Evolutionary conservation across 176 grass and related monocot species (phyloP), one percentile per base, ranked within the genome.

Genomic region (Lolium multiflorum): DNA sequence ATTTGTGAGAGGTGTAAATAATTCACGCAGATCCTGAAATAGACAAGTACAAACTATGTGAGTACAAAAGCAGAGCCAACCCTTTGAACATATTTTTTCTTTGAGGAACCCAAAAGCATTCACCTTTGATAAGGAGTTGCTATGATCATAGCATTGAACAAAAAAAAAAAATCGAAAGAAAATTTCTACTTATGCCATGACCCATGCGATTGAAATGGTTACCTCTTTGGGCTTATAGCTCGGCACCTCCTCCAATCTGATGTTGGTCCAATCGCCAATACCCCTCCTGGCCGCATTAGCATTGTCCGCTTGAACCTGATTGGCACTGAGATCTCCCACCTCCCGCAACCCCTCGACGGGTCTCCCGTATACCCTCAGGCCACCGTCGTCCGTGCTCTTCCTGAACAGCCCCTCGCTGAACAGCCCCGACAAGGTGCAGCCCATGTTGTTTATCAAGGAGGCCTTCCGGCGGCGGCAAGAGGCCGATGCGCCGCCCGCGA

Each of bases 1-100:
- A 16, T 89, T 48, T 50, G 90, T 91, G 31, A 97, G 88, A 62
- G 92, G 90, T 77, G 63, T 80, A 83, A 94, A 89, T 39, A 85
- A 62, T 84, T 83, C 76, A 77, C 47, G 14, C 7, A 88, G 63
- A 92, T 91, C 86, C 94, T 96, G 89, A 22, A 69, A 86, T 67
- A 74, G 55, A 54, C 24, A 91, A 82, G 11, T 44, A 62, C 38
- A 83, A 20, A 20, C n/a, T 13, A 50, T 65, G 64, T 41, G 15
- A 17, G 62, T 47, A 44, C 13, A 0, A 79, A 59, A 50, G 57
- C 4, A 87, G 22, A 50, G 15, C 20, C 28, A 79, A 16, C 11
- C 1, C 20, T 43, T 61, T 35, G 2, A 35, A 35, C 31, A 35
- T 35, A 1, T 35, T 35, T 35, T 35, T 35, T 35, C 31, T 35